Percentiles rank a stretch among this genome's conserved stretches.
Conservation (phyloP, 345 rosid species). For the Stellera chamaejasme region DNA sequence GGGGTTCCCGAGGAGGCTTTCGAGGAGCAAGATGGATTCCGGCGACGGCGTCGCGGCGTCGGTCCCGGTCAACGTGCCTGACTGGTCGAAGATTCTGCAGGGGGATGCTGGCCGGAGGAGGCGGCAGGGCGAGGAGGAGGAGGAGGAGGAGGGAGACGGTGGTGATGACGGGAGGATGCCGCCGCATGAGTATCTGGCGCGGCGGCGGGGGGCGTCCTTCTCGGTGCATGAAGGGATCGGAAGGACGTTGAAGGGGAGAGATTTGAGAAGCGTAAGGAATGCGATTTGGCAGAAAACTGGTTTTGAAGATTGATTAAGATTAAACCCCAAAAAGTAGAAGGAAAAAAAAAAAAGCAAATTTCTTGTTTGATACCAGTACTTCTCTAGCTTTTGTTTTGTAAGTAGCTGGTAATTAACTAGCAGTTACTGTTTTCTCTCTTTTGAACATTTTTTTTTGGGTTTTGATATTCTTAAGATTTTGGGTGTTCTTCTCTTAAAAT, state of each 20-base stretch:
- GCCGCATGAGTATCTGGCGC: constrained; percentile 27
- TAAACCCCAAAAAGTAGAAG: no score
- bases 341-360: no score
- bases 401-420: no score
- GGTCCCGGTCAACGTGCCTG: constrained; percentile 20
- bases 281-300: constrained; percentile 25
- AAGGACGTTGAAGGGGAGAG: constrained; percentile 23
- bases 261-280: constrained; percentile 25
- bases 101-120: constrained; percentile 8
- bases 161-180: constrained; percentile 12
- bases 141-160: neutral
- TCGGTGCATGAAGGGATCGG: constrained; percentile 28
- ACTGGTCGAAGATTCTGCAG: constrained; percentile 25
- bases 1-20: neutral
- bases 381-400: no score
- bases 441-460: no score
- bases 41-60: constrained; percentile 1
- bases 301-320: constrained; percentile 10
- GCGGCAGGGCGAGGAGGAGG: constrained; percentile 6
- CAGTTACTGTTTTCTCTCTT: no score
- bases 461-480: no score
- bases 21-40: constrained; percentile 17
- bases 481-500: no score
- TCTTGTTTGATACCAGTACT: no score
- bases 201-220: constrained; percentile 23